Evolutionary conservation across 129 eudicot species (phyloP), one percentile per base, ranked within the genome.

Genomic region (Ambrosia trifida): DNA sequence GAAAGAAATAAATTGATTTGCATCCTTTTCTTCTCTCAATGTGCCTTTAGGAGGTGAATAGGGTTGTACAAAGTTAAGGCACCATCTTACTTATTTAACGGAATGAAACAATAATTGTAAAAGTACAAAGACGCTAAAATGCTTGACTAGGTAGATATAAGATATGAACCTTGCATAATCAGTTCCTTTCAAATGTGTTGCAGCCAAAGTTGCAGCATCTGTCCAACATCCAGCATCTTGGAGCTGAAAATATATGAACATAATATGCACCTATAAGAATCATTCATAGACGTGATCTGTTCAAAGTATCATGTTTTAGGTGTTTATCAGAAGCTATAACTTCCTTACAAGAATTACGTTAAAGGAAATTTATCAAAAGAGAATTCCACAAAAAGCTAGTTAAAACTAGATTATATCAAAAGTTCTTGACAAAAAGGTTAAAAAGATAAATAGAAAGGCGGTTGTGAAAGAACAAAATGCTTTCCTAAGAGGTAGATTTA

Each of bases 141-240:
- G 47, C 31, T 60, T 73, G 40, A 12, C 50, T 40, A 35, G 52
- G 67, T 31, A 56, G 33, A 56, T 43, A 56, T 66, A 76, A 82
- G 84, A 69, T 44, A 62, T 44, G 64, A 16, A 94, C 99, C 99
- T 87, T 72, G 97, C 91, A 79, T 94, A 94, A 77, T 94, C 97
- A 14, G 96, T 84, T 69, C 97, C 99, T 69, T 85, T 90, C 28
- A 94, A 81, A 87, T 94, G 99, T 70, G 99, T 87, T 71, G 99
- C 99, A 33, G 99, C 99, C 68, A 94, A 79, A 65, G 99, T 94
- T 78, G 99, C 97, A 84, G 99, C 99, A 82, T 94, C 97, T 33
- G 97, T 90, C 99, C 99, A 94, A 78, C 87, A 87, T 65, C 99
- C 99, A 68, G 99, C 99, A 85, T 94, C 99, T 80, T 94, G 99